Percentiles rank a stretch among this genome's conserved stretches.
Conservation (phyloP, 2,329 filamentous ascomycete species). For the Claviceps humidiphila region DNA sequence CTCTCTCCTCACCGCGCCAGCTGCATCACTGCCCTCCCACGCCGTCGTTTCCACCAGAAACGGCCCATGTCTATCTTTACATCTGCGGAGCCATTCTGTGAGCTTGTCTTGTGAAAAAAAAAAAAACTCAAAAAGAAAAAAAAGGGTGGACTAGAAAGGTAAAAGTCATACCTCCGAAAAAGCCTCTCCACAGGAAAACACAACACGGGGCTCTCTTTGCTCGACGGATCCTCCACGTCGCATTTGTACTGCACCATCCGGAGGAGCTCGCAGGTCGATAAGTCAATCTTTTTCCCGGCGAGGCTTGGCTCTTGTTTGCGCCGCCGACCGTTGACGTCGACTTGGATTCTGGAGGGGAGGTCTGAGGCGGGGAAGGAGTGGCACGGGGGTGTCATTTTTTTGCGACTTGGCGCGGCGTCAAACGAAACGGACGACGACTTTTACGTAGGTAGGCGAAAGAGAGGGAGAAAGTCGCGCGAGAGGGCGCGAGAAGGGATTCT, state of each 20-base stretch:
- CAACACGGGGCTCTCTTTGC: conserved; percentile 31
- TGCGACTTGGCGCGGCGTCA: too few species aligned
- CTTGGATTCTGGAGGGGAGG: conserved; percentile 36
- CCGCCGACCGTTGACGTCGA: conserved; percentile 33
- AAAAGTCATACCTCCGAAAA: conserved; percentile 42
- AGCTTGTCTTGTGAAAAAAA: neutral
- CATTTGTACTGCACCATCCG: conserved; percentile 50
- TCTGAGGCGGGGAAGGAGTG: conserved; percentile 38
- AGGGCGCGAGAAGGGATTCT: too few species aligned
- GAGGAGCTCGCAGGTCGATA: conserved; percentile 42
- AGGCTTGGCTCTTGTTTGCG: conserved; percentile 32
- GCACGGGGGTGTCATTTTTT: conserved; percentile 44
- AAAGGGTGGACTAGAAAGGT: neutral
- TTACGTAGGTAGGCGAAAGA: too few species aligned
- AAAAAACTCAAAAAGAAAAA: neutral
- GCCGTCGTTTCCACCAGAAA: conserved; percentile 52
- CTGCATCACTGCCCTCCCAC: conserved; percentile 36
- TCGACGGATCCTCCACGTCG: conserved; percentile 34
- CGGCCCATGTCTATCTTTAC: conserved; percentile 39
- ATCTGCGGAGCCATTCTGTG: conserved; percentile 20
- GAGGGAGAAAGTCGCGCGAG: too few species aligned
- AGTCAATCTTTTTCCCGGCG: conserved; percentile 29
- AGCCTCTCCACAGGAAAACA: conserved; percentile 46
- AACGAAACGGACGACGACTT: too few species aligned
- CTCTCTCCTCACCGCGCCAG: neutral